phyloP scores from a whole-genome alignment of 306 rosid genomes.

The Pyrus betulifolia region DNA sequence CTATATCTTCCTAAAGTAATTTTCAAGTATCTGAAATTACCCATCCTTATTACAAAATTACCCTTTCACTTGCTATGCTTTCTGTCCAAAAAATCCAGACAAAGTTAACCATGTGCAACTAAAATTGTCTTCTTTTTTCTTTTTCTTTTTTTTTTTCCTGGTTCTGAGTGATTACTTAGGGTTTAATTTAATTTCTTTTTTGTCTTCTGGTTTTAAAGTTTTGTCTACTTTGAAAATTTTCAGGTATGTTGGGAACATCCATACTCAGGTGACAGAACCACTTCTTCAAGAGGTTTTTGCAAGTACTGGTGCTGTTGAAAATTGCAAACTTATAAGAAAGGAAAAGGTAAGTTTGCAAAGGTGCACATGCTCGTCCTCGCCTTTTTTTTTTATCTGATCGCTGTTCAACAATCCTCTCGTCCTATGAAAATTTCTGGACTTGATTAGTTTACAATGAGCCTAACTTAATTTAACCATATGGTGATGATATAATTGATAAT shows the following conservation, averaged over 20 bases:
- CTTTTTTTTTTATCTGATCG: background rate
- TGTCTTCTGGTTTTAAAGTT: slow-evolving; percentile 33
- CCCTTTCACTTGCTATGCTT: background rate
- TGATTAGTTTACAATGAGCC: background rate
- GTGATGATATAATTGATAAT: background rate
- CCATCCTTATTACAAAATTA: background rate
- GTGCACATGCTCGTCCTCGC: background rate
- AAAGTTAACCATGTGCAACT: background rate
- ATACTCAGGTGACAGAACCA: slow-evolving; percentile 89
- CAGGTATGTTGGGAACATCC: slow-evolving; percentile 97
- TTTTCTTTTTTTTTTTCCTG: background rate
- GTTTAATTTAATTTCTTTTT: slow-evolving; percentile 27
- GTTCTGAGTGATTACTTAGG: slow-evolving; percentile 17
- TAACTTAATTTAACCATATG: background rate
- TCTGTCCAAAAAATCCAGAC: background rate
- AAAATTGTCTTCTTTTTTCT: background rate
- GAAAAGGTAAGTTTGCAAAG: slow-evolving; percentile 56
- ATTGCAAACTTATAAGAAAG: slow-evolving; percentile 89
- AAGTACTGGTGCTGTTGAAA: slow-evolving; percentile 86
- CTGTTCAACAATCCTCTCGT: background rate
- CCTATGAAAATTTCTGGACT: background rate
- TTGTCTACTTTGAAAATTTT: slow-evolving; percentile 46
- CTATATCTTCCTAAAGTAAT: background rate
- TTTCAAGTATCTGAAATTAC: background rate
- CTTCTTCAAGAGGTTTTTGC: slow-evolving; percentile 98